A percentile compares a stretch with the other conserved stretches of the same genome.
Evolutionary conservation across 305 asterid genomes (phyloP).

Genomic region (Andrographis paniculata): DNA sequence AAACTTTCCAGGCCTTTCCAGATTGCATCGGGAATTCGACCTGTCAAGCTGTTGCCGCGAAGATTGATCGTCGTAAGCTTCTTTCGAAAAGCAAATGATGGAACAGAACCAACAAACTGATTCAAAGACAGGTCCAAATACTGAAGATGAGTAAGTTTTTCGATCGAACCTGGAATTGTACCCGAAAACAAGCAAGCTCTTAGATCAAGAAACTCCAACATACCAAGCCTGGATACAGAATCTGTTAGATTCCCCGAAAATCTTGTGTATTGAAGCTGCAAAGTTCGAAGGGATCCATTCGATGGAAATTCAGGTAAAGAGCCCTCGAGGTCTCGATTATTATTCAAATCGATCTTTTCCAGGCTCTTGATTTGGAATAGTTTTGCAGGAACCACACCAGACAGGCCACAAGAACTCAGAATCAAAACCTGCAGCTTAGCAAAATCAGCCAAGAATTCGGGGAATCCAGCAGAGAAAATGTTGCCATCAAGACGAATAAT

Average conservation of each 20-base stretch:
- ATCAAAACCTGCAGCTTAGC: slow-evolving; percentile 30
- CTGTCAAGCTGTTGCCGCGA: slow-evolving; percentile 26
- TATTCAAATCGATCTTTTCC: slow-evolving; percentile 31
- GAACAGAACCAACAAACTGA: slow-evolving; percentile 35
- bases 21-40: slow-evolving; percentile 23
- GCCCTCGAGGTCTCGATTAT: slow-evolving; percentile 41
- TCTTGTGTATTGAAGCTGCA: slow-evolving; percentile 32
- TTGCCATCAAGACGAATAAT: slow-evolving; percentile 38
- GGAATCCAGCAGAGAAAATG: slow-evolving; percentile 32
- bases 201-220: slow-evolving; percentile 33
- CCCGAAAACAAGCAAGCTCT: slow-evolving; percentile 36
- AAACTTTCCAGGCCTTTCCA: slow-evolving; percentile 40
- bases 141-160: slow-evolving; percentile 33
- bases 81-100: slow-evolving; percentile 34
- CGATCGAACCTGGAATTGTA: slow-evolving; percentile 35
- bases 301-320: slow-evolving; percentile 39
- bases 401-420: slow-evolving; percentile 27
- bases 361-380: slow-evolving; percentile 41
- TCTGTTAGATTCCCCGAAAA: slow-evolving; percentile 45
- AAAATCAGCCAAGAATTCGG: slow-evolving; percentile 32
- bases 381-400: slow-evolving; percentile 30
- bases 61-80: slow-evolving; percentile 26
- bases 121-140: slow-evolving; percentile 34
- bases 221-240: slow-evolving; percentile 36
- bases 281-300: slow-evolving; percentile 31